Evolutionary conservation across 2,329 filamentous ascomycete genomes (phyloP).

Genomic region (Arthrobotrys iridis): DNA sequence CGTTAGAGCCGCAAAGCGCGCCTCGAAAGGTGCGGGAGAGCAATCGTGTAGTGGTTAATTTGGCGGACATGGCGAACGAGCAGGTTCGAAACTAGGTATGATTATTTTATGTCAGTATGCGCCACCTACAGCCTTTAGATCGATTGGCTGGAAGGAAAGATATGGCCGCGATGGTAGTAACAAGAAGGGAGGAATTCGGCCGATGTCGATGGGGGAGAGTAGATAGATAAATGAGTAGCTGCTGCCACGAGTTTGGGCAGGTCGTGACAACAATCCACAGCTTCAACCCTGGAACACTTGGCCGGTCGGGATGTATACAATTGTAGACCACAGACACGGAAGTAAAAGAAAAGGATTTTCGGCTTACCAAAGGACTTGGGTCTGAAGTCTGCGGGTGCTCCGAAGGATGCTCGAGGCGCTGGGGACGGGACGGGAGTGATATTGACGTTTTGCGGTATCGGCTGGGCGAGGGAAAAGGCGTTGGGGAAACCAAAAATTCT

Average conservation of each 20-base stretch:
- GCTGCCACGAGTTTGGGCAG: too few relatives aligned
- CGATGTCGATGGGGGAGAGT: too few relatives aligned
- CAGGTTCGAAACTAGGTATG: background rate
- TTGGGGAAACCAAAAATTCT: background rate
- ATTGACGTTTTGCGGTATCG: constrained; percentile 16
- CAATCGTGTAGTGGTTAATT: constrained; percentile 18
- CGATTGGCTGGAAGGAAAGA: background rate
- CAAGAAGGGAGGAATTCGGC: too few relatives aligned
- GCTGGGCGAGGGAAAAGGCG: constrained; percentile 16
- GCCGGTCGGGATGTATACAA: too few relatives aligned
- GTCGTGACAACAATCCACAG: too few relatives aligned
- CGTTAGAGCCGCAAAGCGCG: background rate
- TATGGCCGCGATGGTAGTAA: background rate
- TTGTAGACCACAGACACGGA: too few relatives aligned
- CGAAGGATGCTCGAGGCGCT: too few relatives aligned
- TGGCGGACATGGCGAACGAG: constrained; percentile 23
- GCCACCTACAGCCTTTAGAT: background rate
- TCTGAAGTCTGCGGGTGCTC: background rate
- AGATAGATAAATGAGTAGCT: too few relatives aligned
- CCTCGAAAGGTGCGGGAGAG: constrained; percentile 17
- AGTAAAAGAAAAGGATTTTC: too few relatives aligned
- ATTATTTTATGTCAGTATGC: background rate
- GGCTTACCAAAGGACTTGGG: background rate
- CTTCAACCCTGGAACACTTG: too few relatives aligned
- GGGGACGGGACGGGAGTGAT: background rate